Percentiles rank a stretch among this genome's conserved stretches.
Conservation (phyloP, 23 red algal genomes). For the Gracilaria gracilis region DNA sequence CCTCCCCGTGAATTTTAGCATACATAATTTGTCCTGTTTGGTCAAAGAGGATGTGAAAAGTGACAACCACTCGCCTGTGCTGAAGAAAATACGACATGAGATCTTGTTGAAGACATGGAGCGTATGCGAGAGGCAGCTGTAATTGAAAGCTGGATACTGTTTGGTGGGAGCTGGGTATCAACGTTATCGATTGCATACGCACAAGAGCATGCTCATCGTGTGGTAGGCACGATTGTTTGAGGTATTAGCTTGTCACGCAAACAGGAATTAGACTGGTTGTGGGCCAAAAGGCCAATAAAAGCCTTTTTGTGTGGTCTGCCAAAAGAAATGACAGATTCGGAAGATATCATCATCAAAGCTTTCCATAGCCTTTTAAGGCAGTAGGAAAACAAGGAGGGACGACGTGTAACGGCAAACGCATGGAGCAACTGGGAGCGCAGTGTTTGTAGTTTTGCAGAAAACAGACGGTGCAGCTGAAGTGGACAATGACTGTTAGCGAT, state of each 20-base stretch:
- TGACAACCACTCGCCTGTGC: slow-evolving; percentile 58
- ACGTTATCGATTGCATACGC: slow-evolving; percentile 77
- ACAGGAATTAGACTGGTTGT: slow-evolving; percentile 74
- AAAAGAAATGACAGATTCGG: slow-evolving; percentile 37
- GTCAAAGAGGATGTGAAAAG: slow-evolving; percentile 81
- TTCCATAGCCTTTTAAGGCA: slow-evolving; percentile 59
- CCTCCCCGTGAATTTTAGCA: slow-evolving; percentile 5
- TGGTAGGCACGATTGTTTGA: slow-evolving; percentile 66
- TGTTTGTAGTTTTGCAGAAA: slow-evolving; percentile 47
- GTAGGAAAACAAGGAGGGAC: slow-evolving; percentile 46
- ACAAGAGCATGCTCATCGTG: slow-evolving; percentile 73
- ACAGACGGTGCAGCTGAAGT: slow-evolving; percentile 18
- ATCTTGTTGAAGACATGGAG: slow-evolving; percentile 74
- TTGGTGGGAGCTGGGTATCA: slow-evolving; percentile 86
- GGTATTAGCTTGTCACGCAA: slow-evolving; percentile 75
- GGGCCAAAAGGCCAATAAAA: slow-evolving; percentile 63
- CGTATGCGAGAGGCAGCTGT: slow-evolving; percentile 46
- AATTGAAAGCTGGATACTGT: slow-evolving; percentile 69
- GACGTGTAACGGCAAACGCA: slow-evolving; percentile 54
- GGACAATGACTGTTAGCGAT: slow-evolving; percentile 36
- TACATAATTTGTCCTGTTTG: slow-evolving; percentile 86
- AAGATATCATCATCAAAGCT: slow-evolving; percentile 38
- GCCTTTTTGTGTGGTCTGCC: slow-evolving; percentile 61
- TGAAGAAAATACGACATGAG: slow-evolving; percentile 84
- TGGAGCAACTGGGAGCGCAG: slow-evolving; percentile 79